Conservation (phyloP, 352 stramenopile species). For the Phytophthora lateralis region DNA sequence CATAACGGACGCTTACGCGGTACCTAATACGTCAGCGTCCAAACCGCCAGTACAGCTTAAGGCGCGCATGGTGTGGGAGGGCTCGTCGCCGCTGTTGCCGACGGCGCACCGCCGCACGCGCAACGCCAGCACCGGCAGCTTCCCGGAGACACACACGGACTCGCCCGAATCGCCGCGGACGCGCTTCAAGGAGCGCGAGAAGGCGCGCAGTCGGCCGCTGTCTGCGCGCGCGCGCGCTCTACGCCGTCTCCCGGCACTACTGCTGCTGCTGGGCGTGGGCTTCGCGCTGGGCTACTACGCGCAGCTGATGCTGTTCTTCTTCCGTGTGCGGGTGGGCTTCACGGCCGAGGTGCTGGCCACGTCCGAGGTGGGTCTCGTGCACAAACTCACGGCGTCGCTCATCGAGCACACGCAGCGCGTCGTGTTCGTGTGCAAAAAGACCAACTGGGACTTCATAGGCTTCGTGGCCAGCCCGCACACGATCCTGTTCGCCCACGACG, state of each 20-base stretch:
- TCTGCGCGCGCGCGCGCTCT: conserved; percentile 18
- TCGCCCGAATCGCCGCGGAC: conserved; percentile 19
- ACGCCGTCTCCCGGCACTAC: conserved; percentile 27
- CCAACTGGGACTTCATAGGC: conserved; percentile 81
- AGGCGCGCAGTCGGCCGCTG: conserved; percentile 12
- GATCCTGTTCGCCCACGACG: conserved; percentile 70
- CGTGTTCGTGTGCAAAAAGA: conserved; percentile 75
- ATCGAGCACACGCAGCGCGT: conserved; percentile 64
- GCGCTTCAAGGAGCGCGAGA: conserved; percentile 32
- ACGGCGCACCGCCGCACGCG: conserved; percentile 41
- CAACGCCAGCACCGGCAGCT: conserved; percentile 38
- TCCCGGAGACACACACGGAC: conserved; percentile 26
- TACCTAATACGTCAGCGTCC: conserved; percentile 1
- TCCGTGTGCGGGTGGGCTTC: conserved; percentile 63
- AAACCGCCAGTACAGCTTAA: conserved; percentile 1
- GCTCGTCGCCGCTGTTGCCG: conserved; percentile 33
- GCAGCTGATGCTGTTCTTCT: conserved; percentile 72
- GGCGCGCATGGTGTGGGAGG: conserved; percentile 37
- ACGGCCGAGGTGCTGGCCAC: conserved; percentile 58
- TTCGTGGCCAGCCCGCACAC: conserved; percentile 68
- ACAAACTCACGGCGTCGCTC: conserved; percentile 56
- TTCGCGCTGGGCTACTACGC: conserved; percentile 72
- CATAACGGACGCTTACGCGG: conserved; percentile 14
- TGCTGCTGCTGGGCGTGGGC: conserved; percentile 26
- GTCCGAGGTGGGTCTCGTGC: conserved; percentile 40